Evolutionary conservation across 495 filamentous ascomycete species (phyloP).

Genomic region (Acidomyces sp.): DNA sequence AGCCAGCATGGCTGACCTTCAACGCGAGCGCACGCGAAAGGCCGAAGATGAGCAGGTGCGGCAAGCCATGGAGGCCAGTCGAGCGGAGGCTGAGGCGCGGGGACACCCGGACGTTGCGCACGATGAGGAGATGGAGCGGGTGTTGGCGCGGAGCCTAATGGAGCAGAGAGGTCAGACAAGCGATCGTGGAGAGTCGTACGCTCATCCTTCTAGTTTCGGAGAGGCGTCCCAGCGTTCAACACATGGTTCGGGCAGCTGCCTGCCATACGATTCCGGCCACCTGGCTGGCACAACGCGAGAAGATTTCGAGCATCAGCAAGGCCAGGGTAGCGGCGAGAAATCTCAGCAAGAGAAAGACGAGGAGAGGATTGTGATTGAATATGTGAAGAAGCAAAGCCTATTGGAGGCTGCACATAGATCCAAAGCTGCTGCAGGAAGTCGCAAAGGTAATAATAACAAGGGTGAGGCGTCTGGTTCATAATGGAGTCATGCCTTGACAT

Average conservation of each 20-base stretch:
- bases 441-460: too few relatives aligned
- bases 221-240: neutral
- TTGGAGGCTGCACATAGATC: conserved; percentile 45
- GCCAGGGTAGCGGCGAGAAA: conserved; percentile 20
- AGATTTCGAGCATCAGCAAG: conserved; percentile 25
- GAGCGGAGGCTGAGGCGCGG: conserved; percentile 27
- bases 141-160: conserved; percentile 41
- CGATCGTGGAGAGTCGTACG: conserved; percentile 23
- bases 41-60: conserved; percentile 26
- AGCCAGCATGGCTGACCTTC: conserved; percentile 50
- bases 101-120: conserved; percentile 29
- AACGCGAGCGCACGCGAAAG: conserved; percentile 19
- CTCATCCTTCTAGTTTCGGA: conserved; percentile 27
- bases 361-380: conserved; percentile 62
- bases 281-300: conserved; percentile 18
- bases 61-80: conserved; percentile 24
- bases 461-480: too few relatives aligned
- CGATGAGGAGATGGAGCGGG: conserved; percentile 41
- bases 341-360: conserved; percentile 39
- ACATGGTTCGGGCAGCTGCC: neutral
- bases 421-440: conserved; percentile 5
- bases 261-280: neutral
- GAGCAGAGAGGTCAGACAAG: conserved; percentile 27
- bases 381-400: conserved; percentile 65
- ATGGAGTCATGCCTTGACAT: too few relatives aligned